Percentiles rank a stretch among this genome's conserved stretches.
These are phyloP conservation scores for Nakazawaea holstii DNA, from an alignment of 805 yeast genomes.

Conservation along the genomic window DNA sequence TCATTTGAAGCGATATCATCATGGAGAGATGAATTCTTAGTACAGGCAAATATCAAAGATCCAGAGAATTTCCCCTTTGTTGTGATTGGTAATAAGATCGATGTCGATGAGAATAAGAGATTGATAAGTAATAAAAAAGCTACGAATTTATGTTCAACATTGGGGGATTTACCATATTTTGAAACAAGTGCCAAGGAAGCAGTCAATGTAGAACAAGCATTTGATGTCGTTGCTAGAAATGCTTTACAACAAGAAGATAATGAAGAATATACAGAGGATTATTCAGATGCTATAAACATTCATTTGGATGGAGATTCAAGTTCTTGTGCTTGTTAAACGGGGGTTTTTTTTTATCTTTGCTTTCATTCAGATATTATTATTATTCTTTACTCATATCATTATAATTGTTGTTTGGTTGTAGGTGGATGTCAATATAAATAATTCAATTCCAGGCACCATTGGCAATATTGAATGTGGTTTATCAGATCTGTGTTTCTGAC, in stretches of 20 bases:
- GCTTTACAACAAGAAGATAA: conserved; percentile 94
- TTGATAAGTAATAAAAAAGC: conserved; percentile 56
- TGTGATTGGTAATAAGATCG: conserved; percentile 91
- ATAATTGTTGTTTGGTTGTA: too few relatives aligned
- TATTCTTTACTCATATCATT: not conserved
- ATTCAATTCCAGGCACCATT: too few relatives aligned
- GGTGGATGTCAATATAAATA: too few relatives aligned
- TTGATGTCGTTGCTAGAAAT: conserved; percentile 91
- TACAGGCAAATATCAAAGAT: conserved; percentile 88
- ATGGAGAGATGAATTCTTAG: conserved; percentile 94
- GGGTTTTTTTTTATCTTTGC: too few relatives aligned
- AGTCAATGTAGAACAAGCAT: conserved; percentile 91
- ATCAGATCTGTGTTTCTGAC: too few relatives aligned
- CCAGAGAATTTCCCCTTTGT: conserved; percentile 97
- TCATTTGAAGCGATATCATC: conserved; percentile 83
- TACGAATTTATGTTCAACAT: conserved; percentile 34
- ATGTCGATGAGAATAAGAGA: conserved; percentile 86
- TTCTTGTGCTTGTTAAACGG: conserved; percentile 69
- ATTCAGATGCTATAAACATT: conserved; percentile 93
- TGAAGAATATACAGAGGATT: conserved; percentile 87
- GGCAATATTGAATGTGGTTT: too few relatives aligned
- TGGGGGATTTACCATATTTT: conserved; percentile 78
- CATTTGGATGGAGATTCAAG: conserved; percentile 79
- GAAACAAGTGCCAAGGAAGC: conserved; percentile 98
- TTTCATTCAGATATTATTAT: not conserved